Evolutionary conservation across 2,329 filamentous ascomycete species (phyloP).

Genomic region (Arthroderma sp.): DNA sequence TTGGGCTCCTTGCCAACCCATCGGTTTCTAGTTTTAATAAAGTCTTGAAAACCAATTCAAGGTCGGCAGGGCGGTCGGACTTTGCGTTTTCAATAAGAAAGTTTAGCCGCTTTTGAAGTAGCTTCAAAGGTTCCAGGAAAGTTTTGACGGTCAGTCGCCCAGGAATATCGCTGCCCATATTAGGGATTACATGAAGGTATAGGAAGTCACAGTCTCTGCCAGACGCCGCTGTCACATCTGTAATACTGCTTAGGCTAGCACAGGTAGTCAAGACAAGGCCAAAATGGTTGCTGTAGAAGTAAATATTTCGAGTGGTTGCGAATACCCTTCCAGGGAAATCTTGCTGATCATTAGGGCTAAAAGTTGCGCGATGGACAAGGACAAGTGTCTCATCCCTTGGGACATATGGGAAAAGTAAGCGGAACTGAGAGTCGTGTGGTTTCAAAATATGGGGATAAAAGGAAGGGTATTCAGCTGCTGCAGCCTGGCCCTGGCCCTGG

Average conservation of each 20-base stretch:
- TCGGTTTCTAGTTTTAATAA: slow-evolving; percentile 62
- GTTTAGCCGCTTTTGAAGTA: slow-evolving; percentile 74
- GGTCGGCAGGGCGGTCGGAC: slow-evolving; percentile 52
- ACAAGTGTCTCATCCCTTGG: slow-evolving; percentile 68
- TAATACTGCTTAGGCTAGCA: slow-evolving; percentile 61
- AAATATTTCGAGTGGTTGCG: slow-evolving; percentile 74
- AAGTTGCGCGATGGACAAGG: slow-evolving; percentile 84
- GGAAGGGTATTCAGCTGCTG: slow-evolving; percentile 48
- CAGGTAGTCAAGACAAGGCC: slow-evolving; percentile 76
- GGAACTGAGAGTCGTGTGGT: slow-evolving; percentile 85
- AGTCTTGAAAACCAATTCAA: slow-evolving; percentile 57
- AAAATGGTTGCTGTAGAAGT: slow-evolving; percentile 93
- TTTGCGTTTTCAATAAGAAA: slow-evolving; percentile 71
- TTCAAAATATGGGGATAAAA: slow-evolving; percentile 70
- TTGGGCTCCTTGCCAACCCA: slow-evolving; percentile 50
- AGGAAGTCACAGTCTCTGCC: slow-evolving; percentile 89
- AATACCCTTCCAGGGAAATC: slow-evolving; percentile 78
- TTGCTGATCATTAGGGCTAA: slow-evolving; percentile 63
- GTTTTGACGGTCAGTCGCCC: slow-evolving; percentile 77
- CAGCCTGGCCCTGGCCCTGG: slow-evolving; percentile 14
- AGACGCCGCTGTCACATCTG: slow-evolving; percentile 77
- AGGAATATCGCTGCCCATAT: slow-evolving; percentile 48
- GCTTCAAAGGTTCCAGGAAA: slow-evolving; percentile 73
- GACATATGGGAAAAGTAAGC: slow-evolving; percentile 75
- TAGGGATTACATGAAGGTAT: slow-evolving; percentile 63